These are phyloP conservation scores for Lachnellula subtilissima DNA, from an alignment of 2,329 filamentous ascomycete species.

Conservation along the genomic window DNA sequence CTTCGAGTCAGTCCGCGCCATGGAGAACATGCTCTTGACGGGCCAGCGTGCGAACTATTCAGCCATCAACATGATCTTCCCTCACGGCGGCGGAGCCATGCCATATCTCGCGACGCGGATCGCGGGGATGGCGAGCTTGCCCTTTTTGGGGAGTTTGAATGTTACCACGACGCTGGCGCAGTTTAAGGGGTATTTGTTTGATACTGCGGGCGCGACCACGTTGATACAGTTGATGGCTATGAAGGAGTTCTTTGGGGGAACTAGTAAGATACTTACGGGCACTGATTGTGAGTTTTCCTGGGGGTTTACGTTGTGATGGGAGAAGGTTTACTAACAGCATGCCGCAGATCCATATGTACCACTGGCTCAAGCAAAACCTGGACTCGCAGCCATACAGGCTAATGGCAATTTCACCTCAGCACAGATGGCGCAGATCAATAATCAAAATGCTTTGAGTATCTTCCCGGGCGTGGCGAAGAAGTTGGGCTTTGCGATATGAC, in stretches of 20 bases:
- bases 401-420: conserved; percentile 21
- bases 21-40: conserved; percentile 8
- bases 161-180: conserved; percentile 15
- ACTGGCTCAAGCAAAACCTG: conserved; percentile 8
- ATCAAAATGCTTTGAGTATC: conserved; percentile 23
- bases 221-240: conserved; percentile 23
- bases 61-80: conserved; percentile 6
- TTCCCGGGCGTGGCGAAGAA: conserved; percentile 18
- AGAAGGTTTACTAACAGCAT: background rate
- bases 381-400: conserved; percentile 5
- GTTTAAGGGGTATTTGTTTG: conserved; percentile 25
- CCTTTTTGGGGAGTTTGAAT: conserved; percentile 17
- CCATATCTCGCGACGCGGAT: conserved; percentile 23
- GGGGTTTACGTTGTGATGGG: background rate
- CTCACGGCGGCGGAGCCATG: conserved; percentile 5
- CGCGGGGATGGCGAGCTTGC: conserved; percentile 18
- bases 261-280: conserved; percentile 21
- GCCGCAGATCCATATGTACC: conserved; percentile 23
- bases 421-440: conserved; percentile 22
- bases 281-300: conserved; percentile 23
- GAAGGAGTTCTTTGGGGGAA: conserved; percentile 21
- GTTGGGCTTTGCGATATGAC: conserved; percentile 4
- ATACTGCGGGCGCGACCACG: conserved; percentile 15
- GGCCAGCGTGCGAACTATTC: conserved; percentile 2
- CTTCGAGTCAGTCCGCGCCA: conserved; percentile 44